Conservation (phyloP, 2,329 filamentous ascomycete genomes). For the Geosmithia flava region DNA sequence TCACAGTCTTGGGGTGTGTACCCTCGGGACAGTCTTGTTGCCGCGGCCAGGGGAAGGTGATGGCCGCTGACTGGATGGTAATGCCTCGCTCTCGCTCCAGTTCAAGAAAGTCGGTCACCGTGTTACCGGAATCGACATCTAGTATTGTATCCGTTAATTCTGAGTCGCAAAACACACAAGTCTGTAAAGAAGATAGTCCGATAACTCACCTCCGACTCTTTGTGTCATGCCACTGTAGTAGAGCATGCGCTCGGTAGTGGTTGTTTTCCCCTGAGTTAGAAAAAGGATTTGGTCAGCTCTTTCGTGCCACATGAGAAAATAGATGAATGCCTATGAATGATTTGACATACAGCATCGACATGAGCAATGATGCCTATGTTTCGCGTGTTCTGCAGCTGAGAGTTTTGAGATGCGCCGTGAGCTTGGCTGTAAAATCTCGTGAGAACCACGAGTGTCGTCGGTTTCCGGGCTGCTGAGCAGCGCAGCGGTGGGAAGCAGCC, state of each 20-base stretch:
- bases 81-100: conserved; percentile 87
- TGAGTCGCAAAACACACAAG: not conserved
- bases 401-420: conserved; percentile 6
- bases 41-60: conserved; percentile 88
- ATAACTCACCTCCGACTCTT: conserved; percentile 56
- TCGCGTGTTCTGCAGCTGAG: conserved; percentile 45
- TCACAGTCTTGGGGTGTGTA: conserved; percentile 54
- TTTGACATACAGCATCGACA: conserved; percentile 69
- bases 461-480: not conserved
- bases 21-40: conserved; percentile 25
- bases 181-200: not conserved
- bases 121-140: conserved; percentile 94
- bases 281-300: not conserved
- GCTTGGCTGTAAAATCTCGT: conserved; percentile 4
- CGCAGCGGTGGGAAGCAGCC: conserved; percentile 3
- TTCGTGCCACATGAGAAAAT: not conserved
- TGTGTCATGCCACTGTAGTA: conserved; percentile 88
- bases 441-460: conserved; percentile 4
- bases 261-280: conserved; percentile 66
- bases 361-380: conserved; percentile 99
- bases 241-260: conserved; percentile 97
- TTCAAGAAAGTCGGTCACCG: conserved; percentile 92
- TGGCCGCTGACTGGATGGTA: conserved; percentile 94
- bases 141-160: not conserved
- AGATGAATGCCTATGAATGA: not conserved